These are phyloP conservation scores for Isabelozyma pseudorhagii DNA, from an alignment of 805 yeast genomes.

Conservation along the genomic window DNA sequence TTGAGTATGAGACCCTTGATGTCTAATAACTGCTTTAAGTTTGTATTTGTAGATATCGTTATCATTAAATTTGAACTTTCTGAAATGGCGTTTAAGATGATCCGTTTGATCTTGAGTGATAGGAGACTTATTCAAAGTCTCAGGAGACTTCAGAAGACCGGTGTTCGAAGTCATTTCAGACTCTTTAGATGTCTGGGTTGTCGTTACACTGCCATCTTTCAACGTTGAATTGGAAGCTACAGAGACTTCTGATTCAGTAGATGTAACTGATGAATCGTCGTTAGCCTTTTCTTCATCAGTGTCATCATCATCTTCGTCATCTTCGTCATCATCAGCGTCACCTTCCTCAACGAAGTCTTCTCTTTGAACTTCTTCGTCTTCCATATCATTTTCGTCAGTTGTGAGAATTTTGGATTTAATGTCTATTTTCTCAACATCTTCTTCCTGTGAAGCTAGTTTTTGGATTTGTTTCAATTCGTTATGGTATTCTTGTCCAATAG, in stretches of 20 bases:
- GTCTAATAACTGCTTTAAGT: conserved; percentile 73
- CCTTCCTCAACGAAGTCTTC: conserved; percentile 38
- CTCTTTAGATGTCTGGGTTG: conserved; percentile 5
- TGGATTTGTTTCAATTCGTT: conserved; percentile 36
- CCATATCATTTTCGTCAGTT: conserved; percentile 27
- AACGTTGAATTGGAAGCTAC: conserved; percentile 5
- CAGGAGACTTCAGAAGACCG: conserved; percentile 10
- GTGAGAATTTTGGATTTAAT: conserved; percentile 22
- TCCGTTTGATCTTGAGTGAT: conserved; percentile 36
- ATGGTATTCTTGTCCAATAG: conserved; percentile 43
- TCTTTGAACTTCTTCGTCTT: conserved; percentile 31
- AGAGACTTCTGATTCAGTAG: conserved; percentile 12
- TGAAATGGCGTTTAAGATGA: conserved; percentile 32
- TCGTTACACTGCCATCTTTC: conserved; percentile 5
- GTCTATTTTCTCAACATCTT: conserved; percentile 7
- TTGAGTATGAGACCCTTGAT: conserved; percentile 80
- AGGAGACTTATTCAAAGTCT: conserved; percentile 34
- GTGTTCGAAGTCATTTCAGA: conserved; percentile 2
- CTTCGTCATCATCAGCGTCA: conserved; percentile 26
- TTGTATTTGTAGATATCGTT: conserved; percentile 48
- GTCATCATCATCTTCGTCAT: conserved; percentile 12
- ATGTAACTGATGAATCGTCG: conserved; percentile 14
- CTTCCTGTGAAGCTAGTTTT: conserved; percentile 15
- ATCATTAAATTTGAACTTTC: conserved; percentile 36
- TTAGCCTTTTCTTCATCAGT: conserved; percentile 18